A percentile compares a stretch with the other conserved stretches of the same genome.
Evolutionary conservation across 2,329 filamentous ascomycete species (phyloP).

Genomic region (Fusarium anguioides): DNA sequence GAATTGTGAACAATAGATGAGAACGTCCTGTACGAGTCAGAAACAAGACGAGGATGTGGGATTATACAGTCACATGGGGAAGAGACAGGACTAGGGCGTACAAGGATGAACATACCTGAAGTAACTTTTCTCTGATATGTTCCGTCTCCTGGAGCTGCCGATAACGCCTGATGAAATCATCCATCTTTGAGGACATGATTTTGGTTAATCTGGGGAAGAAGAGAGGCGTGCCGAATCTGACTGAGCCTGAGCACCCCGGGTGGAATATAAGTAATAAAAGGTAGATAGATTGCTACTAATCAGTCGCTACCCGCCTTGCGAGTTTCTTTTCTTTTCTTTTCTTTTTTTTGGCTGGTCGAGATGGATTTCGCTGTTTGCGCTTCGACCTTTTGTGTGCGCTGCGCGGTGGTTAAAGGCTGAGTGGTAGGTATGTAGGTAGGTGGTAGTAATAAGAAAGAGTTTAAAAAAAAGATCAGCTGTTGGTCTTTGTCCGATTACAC

Average conservation of each 20-base stretch:
- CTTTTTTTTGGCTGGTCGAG: neutral
- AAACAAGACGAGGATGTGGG: neutral
- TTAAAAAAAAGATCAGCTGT: conserved; percentile 13
- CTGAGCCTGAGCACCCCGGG: conserved; percentile 4
- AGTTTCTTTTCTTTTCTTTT: conserved; percentile 9
- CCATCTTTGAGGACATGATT: neutral
- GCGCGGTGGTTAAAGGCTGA: conserved; percentile 11
- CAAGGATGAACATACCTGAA: neutral
- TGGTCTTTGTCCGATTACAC: conserved; percentile 31
- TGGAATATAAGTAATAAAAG: conserved; percentile 6
- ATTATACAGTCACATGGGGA: neutral
- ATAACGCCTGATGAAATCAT: neutral
- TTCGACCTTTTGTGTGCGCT: neutral
- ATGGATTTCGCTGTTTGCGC: neutral
- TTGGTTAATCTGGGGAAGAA: neutral
- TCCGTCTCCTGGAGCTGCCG: neutral
- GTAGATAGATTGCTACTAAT: conserved; percentile 9
- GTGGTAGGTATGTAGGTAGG: too few relatives aligned
- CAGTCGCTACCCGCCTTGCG: conserved; percentile 2
- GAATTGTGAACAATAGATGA: conserved; percentile 53
- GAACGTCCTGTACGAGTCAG: conserved; percentile 44
- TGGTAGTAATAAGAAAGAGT: neutral
- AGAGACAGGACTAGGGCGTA: neutral
- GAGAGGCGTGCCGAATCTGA: conserved; percentile 24
- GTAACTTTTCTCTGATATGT: neutral